Base-by-base conservation (phyloP, 768 basidiomycete species). In the Leccinellum rugosiceps region DNA sequence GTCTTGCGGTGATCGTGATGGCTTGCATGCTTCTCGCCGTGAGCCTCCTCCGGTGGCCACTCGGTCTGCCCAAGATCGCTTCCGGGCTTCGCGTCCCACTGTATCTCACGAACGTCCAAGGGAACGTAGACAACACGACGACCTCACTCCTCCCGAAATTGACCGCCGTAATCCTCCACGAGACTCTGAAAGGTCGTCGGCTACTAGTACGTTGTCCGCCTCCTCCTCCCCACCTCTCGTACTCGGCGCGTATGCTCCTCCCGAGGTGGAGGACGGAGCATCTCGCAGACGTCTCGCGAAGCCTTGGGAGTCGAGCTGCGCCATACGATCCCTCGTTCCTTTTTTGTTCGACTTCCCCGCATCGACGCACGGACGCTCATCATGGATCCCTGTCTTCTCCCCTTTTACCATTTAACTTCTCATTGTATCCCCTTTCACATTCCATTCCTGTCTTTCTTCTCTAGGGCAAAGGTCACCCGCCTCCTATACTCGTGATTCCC, bases 141-240 rank as follows among this genome's bases (percentile, higher is more conserved):
- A 66, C 9, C 50, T 53, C 48, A 51, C 57, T 54, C 55, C 58
- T 34, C 32, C 55, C 13, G 58, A 68, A 55, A 47, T 49, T 15
- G 66, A 64, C 17, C 62, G 58, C 50, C 72, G 69, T 58, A 56
- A 62, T 54, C 58, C 30, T 32, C 72, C 68, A 53, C 63, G 65
- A 32, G 72, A 70, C 58, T 50, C 66, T 51, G 72, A 69, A 60
- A 69, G 67, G 61, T 68, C 72, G 50, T 72, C 77, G 69, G 67
- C 77, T 65, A 62, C 67, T 62, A 77, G 77, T 78, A 78, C 77
- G 77, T 78, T 78, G 70, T 78, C 75, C 67, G 72, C 77, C 71
- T 77, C 74, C 65, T 76, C 69, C 68, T 72, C 68, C 65, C 60
- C 62, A 68, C 71, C 71, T 64, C 64, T 68, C 71, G 71, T 72